Evolutionary conservation across 169 alveolate genomes (phyloP).

Genomic region (Eimeria zaria): DNA sequence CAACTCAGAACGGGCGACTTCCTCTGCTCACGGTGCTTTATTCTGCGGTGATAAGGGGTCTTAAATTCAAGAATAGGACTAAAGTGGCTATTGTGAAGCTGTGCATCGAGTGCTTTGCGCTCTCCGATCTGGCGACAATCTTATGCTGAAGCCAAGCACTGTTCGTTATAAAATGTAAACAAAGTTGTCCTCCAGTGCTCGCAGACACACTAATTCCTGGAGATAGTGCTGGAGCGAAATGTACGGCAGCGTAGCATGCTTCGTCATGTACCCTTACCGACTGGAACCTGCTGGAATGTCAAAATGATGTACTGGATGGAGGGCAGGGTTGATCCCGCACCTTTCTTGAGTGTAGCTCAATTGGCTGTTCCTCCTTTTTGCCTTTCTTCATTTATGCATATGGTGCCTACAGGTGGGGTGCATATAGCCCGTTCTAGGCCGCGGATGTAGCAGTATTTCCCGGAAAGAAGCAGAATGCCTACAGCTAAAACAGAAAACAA

Average conservation of each 20-base stretch:
- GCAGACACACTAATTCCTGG: not conserved
- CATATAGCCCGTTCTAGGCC: no score
- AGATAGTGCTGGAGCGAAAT: not conserved
- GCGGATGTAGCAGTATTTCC: no score
- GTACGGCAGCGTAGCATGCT: not conserved
- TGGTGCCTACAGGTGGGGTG: no score
- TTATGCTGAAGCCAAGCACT: not conserved
- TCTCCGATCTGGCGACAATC: not conserved
- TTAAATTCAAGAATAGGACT: not conserved
- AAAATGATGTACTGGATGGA: not conserved
- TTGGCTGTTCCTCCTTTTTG: no score
- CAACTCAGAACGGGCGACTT: not conserved
- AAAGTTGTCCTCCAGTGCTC: not conserved
- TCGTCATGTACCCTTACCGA: not conserved
- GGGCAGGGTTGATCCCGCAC: not conserved
- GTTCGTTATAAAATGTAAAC: not conserved
- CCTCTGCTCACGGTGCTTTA: not conserved
- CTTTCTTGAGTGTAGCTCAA: not conserved
- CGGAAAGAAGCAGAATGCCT: no score
- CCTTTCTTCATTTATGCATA: no score
- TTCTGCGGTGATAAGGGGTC: not conserved
- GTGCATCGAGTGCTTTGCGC: not conserved
- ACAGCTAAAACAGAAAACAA: no score
- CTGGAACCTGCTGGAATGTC: not conserved
- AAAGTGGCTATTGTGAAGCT: no score